A percentile compares a stretch with the other conserved stretches of the same genome.
phyloP scores from a whole-genome alignment of 1,284 basidiomycete genomes.

The Cutaneotrichosporon curvatum region DNA sequence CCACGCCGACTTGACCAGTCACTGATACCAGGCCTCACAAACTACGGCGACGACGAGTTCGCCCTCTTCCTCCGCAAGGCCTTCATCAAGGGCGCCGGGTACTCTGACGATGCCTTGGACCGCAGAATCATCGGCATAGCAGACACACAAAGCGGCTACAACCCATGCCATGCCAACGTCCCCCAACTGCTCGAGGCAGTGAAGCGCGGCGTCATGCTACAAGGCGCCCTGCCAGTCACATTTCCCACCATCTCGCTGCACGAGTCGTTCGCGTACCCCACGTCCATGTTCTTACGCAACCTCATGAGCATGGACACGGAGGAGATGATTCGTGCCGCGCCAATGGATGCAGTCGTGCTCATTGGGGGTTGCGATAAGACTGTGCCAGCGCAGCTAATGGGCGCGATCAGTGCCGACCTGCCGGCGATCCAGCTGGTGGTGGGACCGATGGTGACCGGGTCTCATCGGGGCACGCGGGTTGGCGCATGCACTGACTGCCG shows the following conservation, averaged over 20 bases:
- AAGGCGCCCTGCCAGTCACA: conserved; percentile 35
- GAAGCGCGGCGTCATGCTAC: conserved; percentile 37
- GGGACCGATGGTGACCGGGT: conserved; percentile 43
- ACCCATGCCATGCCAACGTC: conserved; percentile 43
- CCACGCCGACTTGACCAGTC: too few relatives aligned
- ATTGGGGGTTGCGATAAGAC: conserved; percentile 46
- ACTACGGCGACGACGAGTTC: conserved; percentile 42
- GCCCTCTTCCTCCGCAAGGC: conserved; percentile 44
- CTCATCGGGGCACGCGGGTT: conserved; percentile 34
- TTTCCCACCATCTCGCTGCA: conserved; percentile 44
- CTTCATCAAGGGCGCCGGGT: conserved; percentile 45
- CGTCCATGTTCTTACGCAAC: conserved; percentile 40
- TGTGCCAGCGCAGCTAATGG: conserved; percentile 44
- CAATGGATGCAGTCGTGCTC: conserved; percentile 42
- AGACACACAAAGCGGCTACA: conserved; percentile 40
- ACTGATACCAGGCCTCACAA: conserved; percentile 44
- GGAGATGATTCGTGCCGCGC: conserved; percentile 43
- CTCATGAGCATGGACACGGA: conserved; percentile 44
- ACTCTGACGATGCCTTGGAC: conserved; percentile 41
- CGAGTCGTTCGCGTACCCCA: conserved; percentile 41
- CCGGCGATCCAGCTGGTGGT: conserved; percentile 41
- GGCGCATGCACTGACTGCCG: conserved; percentile 44
- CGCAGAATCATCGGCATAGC: conserved; percentile 39
- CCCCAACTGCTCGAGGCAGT: conserved; percentile 36
- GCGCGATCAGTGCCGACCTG: conserved; percentile 39